Percentiles rank a stretch among this genome's conserved stretches.
Conservation (phyloP, 2,329 filamentous ascomycete species). For the Xylaria sp. region DNA sequence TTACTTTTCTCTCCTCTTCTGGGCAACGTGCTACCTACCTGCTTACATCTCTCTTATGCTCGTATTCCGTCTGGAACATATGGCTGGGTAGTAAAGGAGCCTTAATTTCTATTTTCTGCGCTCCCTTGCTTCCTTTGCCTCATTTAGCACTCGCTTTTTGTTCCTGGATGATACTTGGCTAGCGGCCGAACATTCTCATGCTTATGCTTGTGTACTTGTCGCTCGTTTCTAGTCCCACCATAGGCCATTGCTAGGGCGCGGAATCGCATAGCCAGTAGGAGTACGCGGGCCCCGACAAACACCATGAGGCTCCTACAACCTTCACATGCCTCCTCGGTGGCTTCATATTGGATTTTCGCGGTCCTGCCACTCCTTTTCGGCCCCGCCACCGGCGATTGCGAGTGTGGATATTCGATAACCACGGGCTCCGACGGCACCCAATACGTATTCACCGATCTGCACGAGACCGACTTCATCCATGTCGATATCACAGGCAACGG, state of each 20-base stretch:
- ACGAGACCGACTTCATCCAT: constrained; percentile 78
- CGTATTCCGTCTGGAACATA: constrained; percentile 10
- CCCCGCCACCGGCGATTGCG: constrained; percentile 63
- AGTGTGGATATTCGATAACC: constrained; percentile 76
- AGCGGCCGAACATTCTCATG: neutral
- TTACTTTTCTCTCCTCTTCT: neutral
- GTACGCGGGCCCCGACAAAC: constrained; percentile 13
- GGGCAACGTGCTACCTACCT: constrained; percentile 6
- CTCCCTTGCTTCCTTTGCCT: constrained; percentile 14
- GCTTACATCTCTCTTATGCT: constrained; percentile 1
- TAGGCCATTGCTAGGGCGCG: constrained; percentile 14
- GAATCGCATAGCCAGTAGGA: constrained; percentile 11
- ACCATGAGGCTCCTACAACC: constrained; percentile 23
- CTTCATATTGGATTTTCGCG: constrained; percentile 27
- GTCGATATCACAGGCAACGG: constrained; percentile 61
- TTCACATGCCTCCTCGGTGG: constrained; percentile 22
- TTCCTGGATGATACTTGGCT: constrained; percentile 6
- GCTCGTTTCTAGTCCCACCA: constrained; percentile 24
- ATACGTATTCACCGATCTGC: constrained; percentile 72
- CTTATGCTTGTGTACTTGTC: constrained; percentile 25
- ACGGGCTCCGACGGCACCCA: constrained; percentile 54
- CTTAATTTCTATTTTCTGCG: neutral
- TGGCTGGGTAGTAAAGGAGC: constrained; percentile 1
- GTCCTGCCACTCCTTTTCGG: constrained; percentile 38
- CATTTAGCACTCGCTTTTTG: neutral